These are phyloP conservation scores for Ogataea methanolica DNA, from an alignment of 805 yeast genomes.

Conservation along the genomic window DNA sequence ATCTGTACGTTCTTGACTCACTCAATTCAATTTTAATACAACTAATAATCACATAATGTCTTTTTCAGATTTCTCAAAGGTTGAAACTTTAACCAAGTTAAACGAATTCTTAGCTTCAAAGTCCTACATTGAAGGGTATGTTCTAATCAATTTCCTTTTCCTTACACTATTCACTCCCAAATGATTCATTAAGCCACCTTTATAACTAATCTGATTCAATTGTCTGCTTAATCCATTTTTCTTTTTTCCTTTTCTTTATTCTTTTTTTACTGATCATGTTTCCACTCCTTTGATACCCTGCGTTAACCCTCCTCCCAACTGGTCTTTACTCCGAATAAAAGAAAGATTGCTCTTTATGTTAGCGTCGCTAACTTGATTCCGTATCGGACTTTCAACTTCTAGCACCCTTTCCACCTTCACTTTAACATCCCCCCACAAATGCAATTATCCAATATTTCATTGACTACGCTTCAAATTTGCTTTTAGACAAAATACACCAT, in stretches of 20 bases:
- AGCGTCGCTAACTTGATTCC: no score
- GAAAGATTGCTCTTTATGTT: no score
- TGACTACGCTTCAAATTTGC: no score
- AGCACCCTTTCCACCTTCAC: no score
- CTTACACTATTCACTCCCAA: not conserved
- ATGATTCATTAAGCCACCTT: not conserved
- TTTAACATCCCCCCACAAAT: no score
- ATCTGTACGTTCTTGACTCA: not conserved
- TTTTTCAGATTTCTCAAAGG: conserved; percentile 76
- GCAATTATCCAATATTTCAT: no score
- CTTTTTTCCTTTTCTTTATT: not conserved
- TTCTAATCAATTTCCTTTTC: conserved; percentile 18
- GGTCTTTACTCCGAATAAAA: no score
- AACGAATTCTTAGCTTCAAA: conserved; percentile 86
- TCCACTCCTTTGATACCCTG: no score
- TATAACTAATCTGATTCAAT: not conserved
- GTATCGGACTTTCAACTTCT: no score
- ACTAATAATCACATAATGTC: conserved; percentile 44
- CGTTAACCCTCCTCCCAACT: no score
- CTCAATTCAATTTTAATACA: not conserved
- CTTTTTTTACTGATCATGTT: no score
- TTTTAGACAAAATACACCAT: no score
- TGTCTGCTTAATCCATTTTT: not conserved
- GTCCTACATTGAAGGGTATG: conserved; percentile 96
- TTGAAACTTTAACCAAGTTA: conserved; percentile 67